Base-by-base conservation (phyloP, 2,329 filamentous ascomycete genomes). In the Rosellinia necatrix region DNA sequence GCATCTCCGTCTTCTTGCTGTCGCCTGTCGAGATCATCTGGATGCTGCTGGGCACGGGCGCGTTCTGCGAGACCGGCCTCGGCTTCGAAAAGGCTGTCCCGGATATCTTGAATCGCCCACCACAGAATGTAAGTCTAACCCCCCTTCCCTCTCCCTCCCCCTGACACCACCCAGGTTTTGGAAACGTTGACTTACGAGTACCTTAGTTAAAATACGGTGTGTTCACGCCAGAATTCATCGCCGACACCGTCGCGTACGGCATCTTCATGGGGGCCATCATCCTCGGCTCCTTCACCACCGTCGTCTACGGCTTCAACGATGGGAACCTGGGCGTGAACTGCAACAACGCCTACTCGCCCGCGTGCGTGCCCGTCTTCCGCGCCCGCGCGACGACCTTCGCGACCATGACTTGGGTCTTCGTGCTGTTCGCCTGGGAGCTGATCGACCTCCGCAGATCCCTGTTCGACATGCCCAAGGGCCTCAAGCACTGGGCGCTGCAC, bases 341-440 rank as follows among this genome's bases (percentile, higher is more conserved):
- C 71, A 90, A 90, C 74, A 77, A 82, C 38, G 62, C 62, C 8
- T 85, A 85, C 69, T 76, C 70, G 38, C 66, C 74, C 0, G 68
- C 71, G 4, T 90, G 88, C 68, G 79, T 84, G 24, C 78, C 78
- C 0, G 85, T 90, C 6, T 90, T 88, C 78, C 84, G 85, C 15
- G 88, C 88, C 0, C 84, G 89, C 12, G 86, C 87, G 0, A 90
- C 89, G 0, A 88, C 85, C 4, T 91, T 91, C 66, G 87, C 86
- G 25, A 88, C 83, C 62, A 78, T 91, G 49, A 91, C 88, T 0
- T 91, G 88, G 88, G 88, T 87, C 64, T 86, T 87, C 0, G 80
- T 91, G 15, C 89, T 91, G 75, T 78, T 90, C 4, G 89, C 89
- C 0, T 92, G 89, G 89, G 88, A 92, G 70, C 88, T 90, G 81